Base-by-base conservation (phyloP, 2,329 filamentous ascomycete species). In the Paecilomyces dactylethromorphus region DNA sequence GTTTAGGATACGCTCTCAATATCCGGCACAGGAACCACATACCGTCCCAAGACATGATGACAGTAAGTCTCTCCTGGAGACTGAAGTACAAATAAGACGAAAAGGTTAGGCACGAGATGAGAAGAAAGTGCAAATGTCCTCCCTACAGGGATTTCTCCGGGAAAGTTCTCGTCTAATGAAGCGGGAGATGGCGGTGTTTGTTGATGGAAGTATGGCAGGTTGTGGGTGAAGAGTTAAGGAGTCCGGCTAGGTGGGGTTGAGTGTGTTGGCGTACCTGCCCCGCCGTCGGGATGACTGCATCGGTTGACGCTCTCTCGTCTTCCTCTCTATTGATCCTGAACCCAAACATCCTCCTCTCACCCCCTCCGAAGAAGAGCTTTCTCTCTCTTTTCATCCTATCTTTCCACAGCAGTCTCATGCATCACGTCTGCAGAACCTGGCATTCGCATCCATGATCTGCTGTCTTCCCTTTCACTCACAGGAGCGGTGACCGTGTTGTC, bases 41-140 rank as follows among this genome's bases (percentile, higher is more conserved):
- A 90, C 88, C 85, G 87, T 91, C 87, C 71, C 71, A 73, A 63
- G 69, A 71, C 68, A 72, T 71, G 55, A 60, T 65, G 55, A 49
- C 56, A 49, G 24, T 33, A 22, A 53, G 6, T 55, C 50, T 39
- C 49, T 52, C 54, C 53, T 53, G 35, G 56, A 50, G 53, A 54
- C 53, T 52, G 32, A 15, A 52, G 58, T n/a, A 54, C 24, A 54
- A 35, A 54, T 57, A 49, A 57, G 50, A 52, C 22, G 58, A 24
- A 22, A 52, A 55, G 39, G 53, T 33, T 24, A 55, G 56, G 24
- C 21, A 56, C 49, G 53, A 31, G 56, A 55, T 32, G 32, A 32
- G 50, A 24, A 32, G 31, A 29, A 52, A 32, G 33, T 31, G 45
- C 53, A 29, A 29, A 56, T 33, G 22, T 50, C 22, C 26, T 54